Base-by-base conservation (phyloP, 352 stramenopile species). In the Pythium sp. region DNA sequence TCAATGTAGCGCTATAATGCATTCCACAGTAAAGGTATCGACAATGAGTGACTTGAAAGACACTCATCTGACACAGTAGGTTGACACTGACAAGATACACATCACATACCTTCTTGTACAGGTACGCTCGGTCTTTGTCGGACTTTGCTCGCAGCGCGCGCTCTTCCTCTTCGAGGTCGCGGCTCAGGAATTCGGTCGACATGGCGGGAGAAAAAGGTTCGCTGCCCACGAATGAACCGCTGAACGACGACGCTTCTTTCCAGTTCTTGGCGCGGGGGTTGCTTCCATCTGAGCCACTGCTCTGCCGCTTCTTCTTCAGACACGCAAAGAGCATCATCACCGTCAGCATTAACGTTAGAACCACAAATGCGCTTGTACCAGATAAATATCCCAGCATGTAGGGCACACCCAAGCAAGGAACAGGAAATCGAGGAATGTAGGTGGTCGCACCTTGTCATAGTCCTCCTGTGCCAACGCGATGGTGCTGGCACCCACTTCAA, bases 101-200 rank as follows among this genome's bases (percentile, higher is more conserved):
- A 62, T 28, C n/a, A 38, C 67, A 12, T 56, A 91, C 84, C 74
- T 90, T 90, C 54, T 93, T 92, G 82, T 90, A 93, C 51, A 93
- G 66, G 57, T 77, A 89, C 24, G 81, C 81, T 18, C 78, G 77
- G 43, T 91, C 80, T 34, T 65, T 79, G 43, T 90, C 83, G 18
- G 82, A 90, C 69, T 87, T 88, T 58, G 78, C 73, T 2, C 73
- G 76, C 28, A 82, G 72, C n/a, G 75, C 78, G 30, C 74, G 73
- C 61, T 92, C 81, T 56, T 91, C 82, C 46, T 91, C 78, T 58
- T 87, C 76, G 2, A 84, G 67, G 36, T 90, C 79, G 47, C 82
- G 85, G 34, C 77, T 77, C 0, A 93, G 63, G 68, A 92, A 93
- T 41, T 86, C 64, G 54, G 84, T 80, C 3, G 78, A 87, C n/a